A percentile compares a stretch with the other conserved stretches of the same genome.
Evolutionary conservation across 1,139 yeast species (phyloP).

Genomic region (Protomyces inouyei): DNA sequence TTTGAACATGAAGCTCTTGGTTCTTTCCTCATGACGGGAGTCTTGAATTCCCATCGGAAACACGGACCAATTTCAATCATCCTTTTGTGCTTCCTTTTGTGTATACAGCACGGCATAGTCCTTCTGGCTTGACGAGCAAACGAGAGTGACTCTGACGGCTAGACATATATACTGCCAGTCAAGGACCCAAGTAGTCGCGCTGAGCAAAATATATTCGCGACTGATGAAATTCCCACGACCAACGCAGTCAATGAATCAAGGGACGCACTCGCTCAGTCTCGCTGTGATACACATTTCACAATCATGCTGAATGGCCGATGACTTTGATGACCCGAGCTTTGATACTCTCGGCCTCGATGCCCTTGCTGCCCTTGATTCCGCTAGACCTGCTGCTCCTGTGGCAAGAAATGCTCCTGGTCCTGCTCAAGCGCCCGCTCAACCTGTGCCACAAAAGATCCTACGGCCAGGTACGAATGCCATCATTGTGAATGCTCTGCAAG

Average conservation of each 20-base stretch:
- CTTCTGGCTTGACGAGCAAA: too few relatives aligned
- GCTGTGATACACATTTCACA: neutral
- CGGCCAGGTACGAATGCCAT: conserved; percentile 37
- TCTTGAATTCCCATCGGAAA: conserved; percentile 1
- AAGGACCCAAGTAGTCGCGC: too few relatives aligned
- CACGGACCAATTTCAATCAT: neutral
- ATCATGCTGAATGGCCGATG: conserved; percentile 6
- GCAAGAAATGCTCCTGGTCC: neutral
- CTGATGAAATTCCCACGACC: too few relatives aligned
- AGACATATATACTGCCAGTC: too few relatives aligned
- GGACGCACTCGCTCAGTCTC: conserved; percentile 43
- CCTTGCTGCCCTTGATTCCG: conserved; percentile 7
- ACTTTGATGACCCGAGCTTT: conserved; percentile 27
- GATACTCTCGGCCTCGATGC: conserved; percentile 22
- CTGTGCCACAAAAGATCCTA: conserved; percentile 20
- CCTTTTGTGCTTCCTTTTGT: neutral
- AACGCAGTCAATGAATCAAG: too few relatives aligned
- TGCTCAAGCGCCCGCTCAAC: conserved; percentile 15
- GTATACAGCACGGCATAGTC: too few relatives aligned
- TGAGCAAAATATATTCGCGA: too few relatives aligned
- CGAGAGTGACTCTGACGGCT: too few relatives aligned
- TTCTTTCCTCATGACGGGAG: conserved; percentile 1
- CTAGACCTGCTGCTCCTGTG: neutral
- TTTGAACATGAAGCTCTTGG: neutral
- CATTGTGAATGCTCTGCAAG: conserved; percentile 50